Evolutionary conservation across 441 rosid genomes (phyloP).

Genomic region (Mallotus japonicus): DNA sequence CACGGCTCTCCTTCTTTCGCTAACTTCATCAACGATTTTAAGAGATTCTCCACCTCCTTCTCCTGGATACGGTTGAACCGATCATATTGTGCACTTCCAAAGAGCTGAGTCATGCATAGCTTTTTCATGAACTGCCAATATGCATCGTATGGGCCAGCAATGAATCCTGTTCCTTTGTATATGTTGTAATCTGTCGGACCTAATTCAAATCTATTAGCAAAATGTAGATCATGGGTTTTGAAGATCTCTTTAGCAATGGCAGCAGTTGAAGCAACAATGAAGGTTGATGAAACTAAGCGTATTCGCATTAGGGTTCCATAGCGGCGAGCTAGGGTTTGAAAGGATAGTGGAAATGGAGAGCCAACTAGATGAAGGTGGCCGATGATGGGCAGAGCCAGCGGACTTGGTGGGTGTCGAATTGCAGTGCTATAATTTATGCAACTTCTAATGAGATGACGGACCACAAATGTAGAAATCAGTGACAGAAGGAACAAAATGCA

Average conservation of each 20-base stretch:
- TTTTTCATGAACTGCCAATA: constrained; percentile 56
- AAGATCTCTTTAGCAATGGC: constrained; percentile 43
- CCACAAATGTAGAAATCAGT: neutral
- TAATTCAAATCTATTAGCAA: constrained; percentile 50
- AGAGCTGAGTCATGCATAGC: constrained; percentile 44
- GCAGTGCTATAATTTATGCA: neutral
- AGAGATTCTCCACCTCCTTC: constrained; percentile 38
- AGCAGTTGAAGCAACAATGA: constrained; percentile 46
- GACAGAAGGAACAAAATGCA: neutral
- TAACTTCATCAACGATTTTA: constrained; percentile 32
- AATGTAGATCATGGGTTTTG: constrained; percentile 49
- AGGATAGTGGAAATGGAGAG: constrained; percentile 42
- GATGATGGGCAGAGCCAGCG: constrained; percentile 49
- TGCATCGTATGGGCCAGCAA: constrained; percentile 37
- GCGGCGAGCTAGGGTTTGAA: constrained; percentile 41
- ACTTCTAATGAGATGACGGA: neutral
- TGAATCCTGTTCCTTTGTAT: constrained; percentile 42
- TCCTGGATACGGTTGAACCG: constrained; percentile 41
- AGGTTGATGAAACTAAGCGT: constrained; percentile 37
- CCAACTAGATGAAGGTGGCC: constrained; percentile 63
- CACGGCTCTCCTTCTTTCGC: constrained; percentile 37
- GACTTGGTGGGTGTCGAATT: constrained; percentile 47
- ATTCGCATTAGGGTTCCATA: constrained; percentile 57
- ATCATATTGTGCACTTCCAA: constrained; percentile 39
- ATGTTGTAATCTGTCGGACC: constrained; percentile 52